Percentiles rank a stretch among this genome's conserved stretches.
phyloP scores from a whole-genome alignment of 2,329 filamentous ascomycete genomes.

The Plectosphaerella cucumerina region DNA sequence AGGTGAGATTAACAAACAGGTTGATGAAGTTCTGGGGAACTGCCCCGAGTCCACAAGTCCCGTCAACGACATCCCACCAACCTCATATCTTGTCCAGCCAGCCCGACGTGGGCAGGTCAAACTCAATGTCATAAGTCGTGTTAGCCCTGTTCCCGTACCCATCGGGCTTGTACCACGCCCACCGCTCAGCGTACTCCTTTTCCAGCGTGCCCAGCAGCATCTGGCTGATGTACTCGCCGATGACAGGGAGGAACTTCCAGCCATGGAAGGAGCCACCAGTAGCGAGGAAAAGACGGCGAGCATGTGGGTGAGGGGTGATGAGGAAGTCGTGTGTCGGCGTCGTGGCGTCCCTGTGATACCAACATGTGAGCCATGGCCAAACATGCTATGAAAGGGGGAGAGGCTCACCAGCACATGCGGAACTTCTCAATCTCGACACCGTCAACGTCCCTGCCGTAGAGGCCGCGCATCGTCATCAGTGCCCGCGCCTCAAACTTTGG shows the following conservation, averaged over 20 bases:
- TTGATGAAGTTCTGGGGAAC: too few relatives aligned
- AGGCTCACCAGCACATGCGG: constrained; percentile 40
- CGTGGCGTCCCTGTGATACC: constrained; percentile 49
- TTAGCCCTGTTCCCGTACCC: constrained; percentile 35
- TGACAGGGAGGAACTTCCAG: constrained; percentile 61
- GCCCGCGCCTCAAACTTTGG: constrained; percentile 40
- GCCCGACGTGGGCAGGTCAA: constrained; percentile 30
- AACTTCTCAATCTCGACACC: constrained; percentile 35
- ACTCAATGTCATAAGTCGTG: constrained; percentile 35
- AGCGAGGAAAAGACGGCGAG: constrained; percentile 51
- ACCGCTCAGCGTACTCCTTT: constrained; percentile 32
- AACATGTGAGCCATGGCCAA: background rate
- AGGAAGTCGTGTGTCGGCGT: constrained; percentile 61
- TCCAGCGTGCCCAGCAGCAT: constrained; percentile 38
- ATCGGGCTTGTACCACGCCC: constrained; percentile 42
- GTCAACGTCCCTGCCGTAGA: constrained; percentile 36
- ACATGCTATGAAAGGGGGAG: background rate
- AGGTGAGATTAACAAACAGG: too few relatives aligned
- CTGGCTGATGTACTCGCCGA: constrained; percentile 55
- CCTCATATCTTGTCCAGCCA: constrained; percentile 11
- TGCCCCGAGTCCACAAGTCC: too few relatives aligned
- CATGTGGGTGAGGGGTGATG: constrained; percentile 48
- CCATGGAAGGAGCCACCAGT: constrained; percentile 61
- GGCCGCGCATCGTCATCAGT: constrained; percentile 30
- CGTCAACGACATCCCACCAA: too few relatives aligned